phyloP scores from a whole-genome alignment of 495 filamentous ascomycete genomes.

The Aspergillus sclerotiicarbonarius region DNA sequence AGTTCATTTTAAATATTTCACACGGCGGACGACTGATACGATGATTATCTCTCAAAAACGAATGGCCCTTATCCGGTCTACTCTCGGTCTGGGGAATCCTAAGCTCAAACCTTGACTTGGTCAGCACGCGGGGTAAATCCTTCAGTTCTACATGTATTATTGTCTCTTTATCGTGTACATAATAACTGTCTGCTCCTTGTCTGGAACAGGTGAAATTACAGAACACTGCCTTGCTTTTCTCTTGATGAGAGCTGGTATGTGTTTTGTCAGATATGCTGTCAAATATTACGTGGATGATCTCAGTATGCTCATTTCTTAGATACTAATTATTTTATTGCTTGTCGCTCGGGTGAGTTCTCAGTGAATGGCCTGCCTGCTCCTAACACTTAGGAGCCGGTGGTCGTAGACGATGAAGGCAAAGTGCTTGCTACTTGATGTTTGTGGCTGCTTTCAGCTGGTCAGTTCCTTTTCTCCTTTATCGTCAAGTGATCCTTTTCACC shows the following conservation, averaged over 20 bases:
- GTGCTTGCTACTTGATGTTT: too few species aligned
- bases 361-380: too few species aligned
- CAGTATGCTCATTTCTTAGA: neutral
- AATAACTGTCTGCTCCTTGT: slow-evolving; percentile 16
- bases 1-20: neutral
- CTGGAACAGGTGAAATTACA: slow-evolving; percentile 9
- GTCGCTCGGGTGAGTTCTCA: too few species aligned
- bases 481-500: too few species aligned
- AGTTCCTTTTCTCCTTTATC: too few species aligned
- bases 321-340: too few species aligned
- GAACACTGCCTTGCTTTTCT: slow-evolving; percentile 16
- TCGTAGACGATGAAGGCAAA: too few species aligned
- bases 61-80: neutral
- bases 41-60: neutral
- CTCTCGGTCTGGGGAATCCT: neutral
- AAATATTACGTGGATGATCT: neutral
- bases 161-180: slow-evolving; percentile 13
- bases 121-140: neutral
- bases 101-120: neutral
- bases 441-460: too few species aligned
- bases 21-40: slow-evolving; percentile 14
- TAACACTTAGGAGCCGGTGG: too few species aligned
- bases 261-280: slow-evolving; percentile 17
- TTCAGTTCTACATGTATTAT: slow-evolving; percentile 4
- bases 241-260: slow-evolving; percentile 20